Evolutionary conservation across 495 filamentous ascomycete species (phyloP).

Genomic region (Cercophora sp.): DNA sequence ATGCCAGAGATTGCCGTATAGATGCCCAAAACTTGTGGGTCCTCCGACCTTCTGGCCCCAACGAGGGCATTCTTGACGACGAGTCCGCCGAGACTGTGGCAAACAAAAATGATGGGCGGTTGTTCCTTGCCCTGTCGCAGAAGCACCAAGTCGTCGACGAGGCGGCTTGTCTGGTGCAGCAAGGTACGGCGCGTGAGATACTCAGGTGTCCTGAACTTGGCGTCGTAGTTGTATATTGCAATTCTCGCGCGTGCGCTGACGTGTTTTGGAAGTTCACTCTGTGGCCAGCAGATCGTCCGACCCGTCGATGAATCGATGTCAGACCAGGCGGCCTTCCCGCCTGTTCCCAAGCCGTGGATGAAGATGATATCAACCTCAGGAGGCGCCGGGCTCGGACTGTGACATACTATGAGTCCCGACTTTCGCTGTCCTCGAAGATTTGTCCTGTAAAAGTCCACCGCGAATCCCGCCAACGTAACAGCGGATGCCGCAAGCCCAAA

Average conservation of each 20-base stretch:
- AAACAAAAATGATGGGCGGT: neutral
- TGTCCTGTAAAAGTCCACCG: neutral
- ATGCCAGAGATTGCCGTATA: neutral
- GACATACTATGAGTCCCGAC: neutral
- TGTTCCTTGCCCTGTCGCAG: neutral
- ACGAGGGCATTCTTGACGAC: neutral
- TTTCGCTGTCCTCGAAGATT: neutral
- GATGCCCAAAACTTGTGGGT: neutral
- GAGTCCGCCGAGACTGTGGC: neutral
- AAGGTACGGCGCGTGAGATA: neutral
- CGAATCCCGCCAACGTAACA: neutral
- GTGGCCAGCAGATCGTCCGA: neutral
- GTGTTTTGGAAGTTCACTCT: neutral
- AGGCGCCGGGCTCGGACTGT: neutral
- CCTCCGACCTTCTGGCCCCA: neutral
- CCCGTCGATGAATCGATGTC: neutral
- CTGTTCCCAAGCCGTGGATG: neutral
- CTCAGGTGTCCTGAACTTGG: neutral
- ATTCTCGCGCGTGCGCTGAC: neutral
- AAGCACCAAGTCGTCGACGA: neutral
- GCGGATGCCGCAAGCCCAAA: neutral
- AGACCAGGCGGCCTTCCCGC: neutral
- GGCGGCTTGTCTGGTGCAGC: neutral
- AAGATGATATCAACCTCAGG: neutral
- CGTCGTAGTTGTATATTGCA: neutral